Conservation (phyloP, 495 filamentous ascomycete genomes). For the Physcia stellaris region DNA sequence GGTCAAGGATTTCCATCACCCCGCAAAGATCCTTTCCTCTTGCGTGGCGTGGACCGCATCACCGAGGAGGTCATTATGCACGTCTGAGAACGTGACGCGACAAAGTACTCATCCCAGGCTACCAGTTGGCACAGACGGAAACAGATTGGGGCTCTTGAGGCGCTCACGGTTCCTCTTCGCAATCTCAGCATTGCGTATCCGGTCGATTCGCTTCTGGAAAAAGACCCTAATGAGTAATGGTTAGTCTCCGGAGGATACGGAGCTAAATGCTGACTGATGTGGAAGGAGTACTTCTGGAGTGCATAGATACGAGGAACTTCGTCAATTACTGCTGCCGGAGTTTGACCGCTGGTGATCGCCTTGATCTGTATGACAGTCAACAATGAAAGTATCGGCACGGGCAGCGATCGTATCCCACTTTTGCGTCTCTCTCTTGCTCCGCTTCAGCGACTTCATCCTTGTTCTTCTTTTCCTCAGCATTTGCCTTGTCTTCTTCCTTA, state of each 20-base stretch:
- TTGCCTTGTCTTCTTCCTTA: conserved; percentile 28
- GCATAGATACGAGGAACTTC: conserved; percentile 63
- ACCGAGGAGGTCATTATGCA: neutral
- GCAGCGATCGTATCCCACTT: no score
- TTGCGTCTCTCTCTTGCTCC: conserved; percentile 44
- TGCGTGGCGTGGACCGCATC: neutral
- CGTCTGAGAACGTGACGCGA: neutral
- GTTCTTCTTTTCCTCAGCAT: conserved; percentile 26
- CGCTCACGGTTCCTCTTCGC: conserved; percentile 73
- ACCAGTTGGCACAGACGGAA: conserved; percentile 70
- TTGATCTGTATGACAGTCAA: no score
- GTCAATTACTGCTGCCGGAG: conserved; percentile 20
- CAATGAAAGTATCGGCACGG: neutral
- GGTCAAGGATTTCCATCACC: no score
- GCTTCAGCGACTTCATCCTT: conserved; percentile 31
- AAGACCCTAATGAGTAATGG: conserved; percentile 48
- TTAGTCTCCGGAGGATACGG: neutral
- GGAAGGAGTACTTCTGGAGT: conserved; percentile 55
- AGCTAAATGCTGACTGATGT: neutral
- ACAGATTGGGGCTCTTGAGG: conserved; percentile 60
- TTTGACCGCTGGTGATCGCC: conserved; percentile 18
- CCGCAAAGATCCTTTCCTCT: no score
- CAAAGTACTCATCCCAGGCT: conserved; percentile 24
- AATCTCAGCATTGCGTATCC: conserved; percentile 63
- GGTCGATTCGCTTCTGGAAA: conserved; percentile 71